Evolutionary conservation across 2,329 filamentous ascomycete species (phyloP).

Genomic region (Orbilia ellipsospora): DNA sequence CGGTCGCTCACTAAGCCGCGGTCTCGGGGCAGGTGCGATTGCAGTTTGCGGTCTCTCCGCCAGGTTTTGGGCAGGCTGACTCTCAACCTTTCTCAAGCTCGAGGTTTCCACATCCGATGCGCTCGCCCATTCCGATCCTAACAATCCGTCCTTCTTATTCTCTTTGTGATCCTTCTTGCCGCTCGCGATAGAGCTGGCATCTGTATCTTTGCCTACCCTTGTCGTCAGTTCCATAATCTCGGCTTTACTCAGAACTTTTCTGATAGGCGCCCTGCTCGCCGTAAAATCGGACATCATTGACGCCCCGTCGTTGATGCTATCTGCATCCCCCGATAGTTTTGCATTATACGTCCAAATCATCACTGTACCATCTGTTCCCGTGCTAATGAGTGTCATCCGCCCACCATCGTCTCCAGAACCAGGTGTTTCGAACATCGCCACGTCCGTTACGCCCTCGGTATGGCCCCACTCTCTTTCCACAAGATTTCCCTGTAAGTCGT

Average conservation of each 20-base stretch:
- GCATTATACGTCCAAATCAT: constrained; percentile 75
- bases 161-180: constrained; percentile 44
- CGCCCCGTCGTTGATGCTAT: constrained; percentile 59
- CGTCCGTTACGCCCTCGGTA: constrained; percentile 89
- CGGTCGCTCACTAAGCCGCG: constrained; percentile 39
- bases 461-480: constrained; percentile 93
- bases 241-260: constrained; percentile 85
- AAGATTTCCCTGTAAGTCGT: constrained; percentile 81
- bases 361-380: constrained; percentile 81
- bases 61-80: neutral
- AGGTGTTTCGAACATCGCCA: constrained; percentile 73
- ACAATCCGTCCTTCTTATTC: constrained; percentile 43
- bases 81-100: constrained; percentile 37
- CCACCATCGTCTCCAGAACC: constrained; percentile 67
- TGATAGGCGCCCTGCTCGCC: constrained; percentile 76
- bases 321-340: constrained; percentile 50
- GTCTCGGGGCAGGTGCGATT: constrained; percentile 8
- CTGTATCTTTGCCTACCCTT: constrained; percentile 39
- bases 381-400: constrained; percentile 71
- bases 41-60: constrained; percentile 26
- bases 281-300: constrained; percentile 65
- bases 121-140: constrained; percentile 40
- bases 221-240: constrained; percentile 80
- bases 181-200: constrained; percentile 35
- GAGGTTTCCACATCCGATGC: constrained; percentile 34